A percentile compares a stretch with the other conserved stretches of the same genome.
These are phyloP conservation scores for Fraxinus velutina DNA, from an alignment of 305 asterid genomes.

Conservation along the genomic window DNA sequence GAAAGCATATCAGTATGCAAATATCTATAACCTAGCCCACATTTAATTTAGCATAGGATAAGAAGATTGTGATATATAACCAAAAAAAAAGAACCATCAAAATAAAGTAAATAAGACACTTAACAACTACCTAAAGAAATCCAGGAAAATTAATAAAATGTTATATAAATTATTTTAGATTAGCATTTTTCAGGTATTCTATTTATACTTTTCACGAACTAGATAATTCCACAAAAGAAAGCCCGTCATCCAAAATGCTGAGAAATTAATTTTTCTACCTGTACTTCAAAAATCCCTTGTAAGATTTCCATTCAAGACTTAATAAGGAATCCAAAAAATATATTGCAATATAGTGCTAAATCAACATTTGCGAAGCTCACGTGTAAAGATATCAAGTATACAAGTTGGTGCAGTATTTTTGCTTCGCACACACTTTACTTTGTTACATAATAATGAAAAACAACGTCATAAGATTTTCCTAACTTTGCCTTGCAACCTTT, in stretches of 20 bases:
- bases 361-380: not conserved
- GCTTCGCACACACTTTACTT: not conserved
- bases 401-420: not conserved
- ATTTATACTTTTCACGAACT: not conserved
- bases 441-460: not conserved
- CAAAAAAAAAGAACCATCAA: not conserved
- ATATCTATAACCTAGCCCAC: not conserved
- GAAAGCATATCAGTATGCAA: not conserved
- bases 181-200: not conserved
- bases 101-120: not conserved
- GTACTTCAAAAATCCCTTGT: not conserved
- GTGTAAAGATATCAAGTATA: not conserved
- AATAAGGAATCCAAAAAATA: not conserved
- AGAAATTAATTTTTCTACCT: not conserved
- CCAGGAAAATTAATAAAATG: not conserved
- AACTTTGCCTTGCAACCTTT: not conserved
- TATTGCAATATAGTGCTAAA: not conserved
- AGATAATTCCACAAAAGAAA: not conserved
- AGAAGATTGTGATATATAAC: not conserved
- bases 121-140: not conserved
- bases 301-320: not conserved
- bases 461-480: not conserved
- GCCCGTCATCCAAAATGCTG: not conserved
- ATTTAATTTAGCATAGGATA: not conserved
- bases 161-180: not conserved